phyloP scores from a whole-genome alignment of 2,329 filamentous ascomycete species.

The Neoscytalidium dimidiatum region DNA sequence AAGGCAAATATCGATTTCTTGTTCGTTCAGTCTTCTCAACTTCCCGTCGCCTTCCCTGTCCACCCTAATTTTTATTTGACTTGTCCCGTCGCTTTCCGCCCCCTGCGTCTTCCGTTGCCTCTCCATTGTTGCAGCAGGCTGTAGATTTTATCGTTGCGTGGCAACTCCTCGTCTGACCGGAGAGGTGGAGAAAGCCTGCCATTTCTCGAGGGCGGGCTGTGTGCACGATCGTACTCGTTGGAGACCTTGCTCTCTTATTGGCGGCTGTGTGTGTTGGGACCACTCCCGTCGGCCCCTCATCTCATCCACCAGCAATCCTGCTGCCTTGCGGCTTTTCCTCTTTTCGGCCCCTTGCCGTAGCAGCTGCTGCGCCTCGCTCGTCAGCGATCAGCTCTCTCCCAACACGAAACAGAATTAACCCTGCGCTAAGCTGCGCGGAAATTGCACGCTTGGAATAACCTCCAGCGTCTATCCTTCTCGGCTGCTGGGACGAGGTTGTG shows the following conservation, averaged over 20 bases:
- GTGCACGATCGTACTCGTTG: background rate
- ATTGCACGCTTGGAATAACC: background rate
- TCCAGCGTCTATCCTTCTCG: background rate
- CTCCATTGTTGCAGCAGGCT: background rate
- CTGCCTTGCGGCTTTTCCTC: background rate
- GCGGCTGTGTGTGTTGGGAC: background rate
- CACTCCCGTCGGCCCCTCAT: background rate
- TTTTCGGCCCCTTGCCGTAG: too few species aligned
- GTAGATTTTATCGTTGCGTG: too few species aligned
- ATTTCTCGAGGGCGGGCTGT: too few species aligned
- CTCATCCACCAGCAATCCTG: background rate
- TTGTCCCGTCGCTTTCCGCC: background rate
- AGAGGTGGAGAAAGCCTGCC: too few species aligned
- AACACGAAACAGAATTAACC: background rate
- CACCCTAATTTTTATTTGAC: background rate
- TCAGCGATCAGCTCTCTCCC: background rate
- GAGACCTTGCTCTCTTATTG: background rate
- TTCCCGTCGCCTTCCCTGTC: background rate
- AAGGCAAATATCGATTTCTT: background rate
- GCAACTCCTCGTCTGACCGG: too few species aligned
- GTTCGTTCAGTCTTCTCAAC: background rate
- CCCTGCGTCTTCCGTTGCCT: background rate
- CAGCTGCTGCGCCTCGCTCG: background rate
- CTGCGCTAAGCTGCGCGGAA: background rate
- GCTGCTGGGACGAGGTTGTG: background rate